Base-by-base conservation (phyloP, 768 basidiomycete genomes). In the Cytidiella melzeri region DNA sequence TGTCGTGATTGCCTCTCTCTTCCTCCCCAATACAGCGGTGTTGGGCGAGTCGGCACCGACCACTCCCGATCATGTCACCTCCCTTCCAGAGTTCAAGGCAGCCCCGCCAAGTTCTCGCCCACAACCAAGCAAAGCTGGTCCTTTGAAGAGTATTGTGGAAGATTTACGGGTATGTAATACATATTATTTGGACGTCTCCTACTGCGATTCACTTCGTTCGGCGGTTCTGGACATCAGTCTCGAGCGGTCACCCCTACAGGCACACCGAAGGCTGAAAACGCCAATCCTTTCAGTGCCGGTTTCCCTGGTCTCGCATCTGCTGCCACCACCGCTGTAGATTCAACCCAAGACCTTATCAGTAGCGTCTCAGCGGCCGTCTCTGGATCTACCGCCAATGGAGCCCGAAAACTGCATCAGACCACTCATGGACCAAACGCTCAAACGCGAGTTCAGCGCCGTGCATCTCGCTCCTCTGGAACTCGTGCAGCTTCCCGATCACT, bases 1-100 rank as follows among this genome's bases (percentile, higher is more conserved):
- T 26, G 74, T 86, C 47, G 71, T 91, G 64, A 82, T 92, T 64
- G 89, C 87, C 13, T 84, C 85, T n/a, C 80, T 91, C 51, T 90
- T 92, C 62, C 80, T 91, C 28, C 89, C 89, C 30, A 79, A 77
- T 51, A 86, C 87, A 30, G 79, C 80, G 38, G 78, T 82, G 40
- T 68, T 81, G 37, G 80, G 77, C 62, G 76, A 82, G 50, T 80
- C 80, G 0, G 63, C 67, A 12, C 75, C 77, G 0, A 59, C 77
- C 0, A 80, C 81, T 0, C 79, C 82, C 26, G 60, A 63, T 20
- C 47, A 55, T 53, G 23, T 55, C 40, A 25, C 55, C 20, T 55
- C 49, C 38, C 48, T 61, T 26, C 51, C 59, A 1, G 48, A 56
- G 30, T 56, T 58, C 19, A 48, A 57, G 47, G 39, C 47, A 40